These are phyloP conservation scores for Beauveria bassiana DNA, from an alignment of 2,329 filamentous ascomycete genomes.

Conservation along the genomic window DNA sequence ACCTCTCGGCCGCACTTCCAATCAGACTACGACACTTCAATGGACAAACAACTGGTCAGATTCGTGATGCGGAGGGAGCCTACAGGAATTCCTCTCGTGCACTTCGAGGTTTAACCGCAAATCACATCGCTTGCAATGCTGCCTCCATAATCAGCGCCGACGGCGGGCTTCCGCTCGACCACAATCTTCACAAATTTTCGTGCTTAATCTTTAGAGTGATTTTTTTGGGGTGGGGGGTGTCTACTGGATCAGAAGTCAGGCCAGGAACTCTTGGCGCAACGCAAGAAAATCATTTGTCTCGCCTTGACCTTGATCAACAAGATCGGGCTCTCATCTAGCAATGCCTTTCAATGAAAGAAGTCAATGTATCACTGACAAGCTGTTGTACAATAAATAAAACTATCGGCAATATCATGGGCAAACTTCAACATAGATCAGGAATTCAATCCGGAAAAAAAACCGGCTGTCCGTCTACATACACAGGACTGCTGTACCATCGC, in stretches of 20 bases:
- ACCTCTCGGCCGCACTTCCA: neutral
- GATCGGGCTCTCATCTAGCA: neutral
- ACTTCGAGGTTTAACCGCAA: neutral
- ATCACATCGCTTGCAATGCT: neutral
- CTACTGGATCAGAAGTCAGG: no score
- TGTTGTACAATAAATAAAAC: neutral
- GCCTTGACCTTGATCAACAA: neutral
- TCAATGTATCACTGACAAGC: neutral
- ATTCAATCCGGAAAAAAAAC: no score
- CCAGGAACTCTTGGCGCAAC: no score
- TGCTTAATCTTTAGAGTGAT: neutral
- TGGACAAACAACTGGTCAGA: slow-evolving; percentile 29
- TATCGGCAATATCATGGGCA: no score
- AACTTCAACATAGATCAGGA: no score
- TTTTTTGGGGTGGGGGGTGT: neutral
- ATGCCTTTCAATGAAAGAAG: neutral
- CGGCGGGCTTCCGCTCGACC: neutral
- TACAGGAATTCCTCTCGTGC: neutral
- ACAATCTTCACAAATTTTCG: neutral
- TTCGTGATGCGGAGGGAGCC: slow-evolving; percentile 8
- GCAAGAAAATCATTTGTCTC: neutral
- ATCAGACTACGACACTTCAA: slow-evolving; percentile 11
- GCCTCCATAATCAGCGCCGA: neutral
- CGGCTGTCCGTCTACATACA: neutral
- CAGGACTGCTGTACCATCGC: neutral